Conservation (phyloP, 345 rosid genomes). For the Euphorbia peplus region DNA sequence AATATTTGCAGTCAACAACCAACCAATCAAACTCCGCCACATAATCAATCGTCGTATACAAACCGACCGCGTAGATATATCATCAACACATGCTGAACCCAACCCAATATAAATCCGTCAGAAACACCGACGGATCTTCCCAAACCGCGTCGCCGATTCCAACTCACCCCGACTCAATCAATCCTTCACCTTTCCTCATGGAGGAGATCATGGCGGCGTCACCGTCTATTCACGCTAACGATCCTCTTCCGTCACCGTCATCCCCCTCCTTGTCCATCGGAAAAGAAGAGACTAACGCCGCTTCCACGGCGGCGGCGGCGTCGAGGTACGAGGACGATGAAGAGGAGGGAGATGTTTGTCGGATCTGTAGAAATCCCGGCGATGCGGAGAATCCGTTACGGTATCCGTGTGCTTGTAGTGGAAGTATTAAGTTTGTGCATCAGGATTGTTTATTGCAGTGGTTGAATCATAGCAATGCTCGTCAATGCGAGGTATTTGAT, state of each 20-base stretch:
- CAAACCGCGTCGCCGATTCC: background rate
- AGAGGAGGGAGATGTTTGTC: conserved; percentile 93
- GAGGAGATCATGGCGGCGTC: conserved; percentile 51
- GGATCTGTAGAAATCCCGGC: conserved; percentile 98
- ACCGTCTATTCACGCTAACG: conserved; percentile 1
- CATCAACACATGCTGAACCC: background rate
- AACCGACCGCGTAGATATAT: background rate
- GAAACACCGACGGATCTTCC: background rate
- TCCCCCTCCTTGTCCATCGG: conserved; percentile 21
- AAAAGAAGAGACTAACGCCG: conserved; percentile 20
- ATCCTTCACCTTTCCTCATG: conserved; percentile 25
- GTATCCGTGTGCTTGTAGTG: conserved; percentile 98
- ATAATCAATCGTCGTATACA: background rate
- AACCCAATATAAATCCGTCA: background rate
- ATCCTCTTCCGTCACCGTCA: background rate
- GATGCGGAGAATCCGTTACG: conserved; percentile 84
- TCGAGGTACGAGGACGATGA: conserved; percentile 62
- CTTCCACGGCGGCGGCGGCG: conserved; percentile 5
- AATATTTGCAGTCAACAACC: background rate
- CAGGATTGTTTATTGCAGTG: conserved; percentile 99
- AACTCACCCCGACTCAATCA: too few species aligned
- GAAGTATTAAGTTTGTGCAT: conserved; percentile 96
- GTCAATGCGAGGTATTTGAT: conserved; percentile 86
- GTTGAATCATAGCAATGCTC: conserved; percentile 98
- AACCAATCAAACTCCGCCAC: background rate